A percentile compares a stretch with the other conserved stretches of the same genome.
phyloP scores from a whole-genome alignment of 2,329 filamentous ascomycete species.

The Didymosphaeria variabile region DNA sequence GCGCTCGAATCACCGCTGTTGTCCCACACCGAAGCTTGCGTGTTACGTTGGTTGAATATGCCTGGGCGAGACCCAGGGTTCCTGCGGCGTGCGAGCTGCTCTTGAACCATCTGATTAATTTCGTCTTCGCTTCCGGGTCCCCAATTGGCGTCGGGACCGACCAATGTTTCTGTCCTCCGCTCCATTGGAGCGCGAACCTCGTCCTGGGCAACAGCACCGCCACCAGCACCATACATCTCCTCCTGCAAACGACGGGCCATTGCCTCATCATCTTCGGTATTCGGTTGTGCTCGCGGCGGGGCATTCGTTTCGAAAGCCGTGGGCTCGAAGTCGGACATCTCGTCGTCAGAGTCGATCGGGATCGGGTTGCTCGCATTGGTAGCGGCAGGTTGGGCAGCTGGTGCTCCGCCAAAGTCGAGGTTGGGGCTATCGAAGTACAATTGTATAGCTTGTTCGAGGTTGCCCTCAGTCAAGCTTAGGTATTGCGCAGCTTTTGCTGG shows the following conservation, averaged over 20 bases:
- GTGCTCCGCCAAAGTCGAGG: slow-evolving; percentile 60
- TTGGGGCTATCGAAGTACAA: slow-evolving; percentile 92
- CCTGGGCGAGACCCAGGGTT: slow-evolving; percentile 56
- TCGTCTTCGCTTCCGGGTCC: slow-evolving; percentile 55
- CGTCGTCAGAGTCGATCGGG: slow-evolving; percentile 80
- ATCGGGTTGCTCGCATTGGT: slow-evolving; percentile 64
- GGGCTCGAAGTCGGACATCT: slow-evolving; percentile 61
- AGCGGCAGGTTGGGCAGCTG: slow-evolving; percentile 48
- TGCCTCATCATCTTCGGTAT: slow-evolving; percentile 86
- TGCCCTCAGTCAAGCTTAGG: slow-evolving; percentile 82
- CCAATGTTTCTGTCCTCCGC: slow-evolving; percentile 88
- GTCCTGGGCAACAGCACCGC: slow-evolving; percentile 57
- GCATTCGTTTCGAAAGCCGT: slow-evolving; percentile 43
- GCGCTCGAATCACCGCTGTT: slow-evolving; percentile 58
- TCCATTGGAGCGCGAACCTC: slow-evolving; percentile 89
- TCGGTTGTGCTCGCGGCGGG: slow-evolving; percentile 31
- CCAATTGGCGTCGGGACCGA: slow-evolving; percentile 73
- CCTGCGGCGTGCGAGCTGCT: slow-evolving; percentile 67
- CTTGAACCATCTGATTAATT: slow-evolving; percentile 69
- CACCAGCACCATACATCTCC: slow-evolving; percentile 77
- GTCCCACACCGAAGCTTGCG: slow-evolving; percentile 66
- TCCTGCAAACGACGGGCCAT: slow-evolving; percentile 93
- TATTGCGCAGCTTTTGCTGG: slow-evolving; percentile 81
- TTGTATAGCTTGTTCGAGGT: slow-evolving; percentile 85
- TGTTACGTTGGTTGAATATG: slow-evolving; percentile 74